Base-by-base conservation (phyloP, 1,284 basidiomycete species). In the Rugosomyces carneus region DNA sequence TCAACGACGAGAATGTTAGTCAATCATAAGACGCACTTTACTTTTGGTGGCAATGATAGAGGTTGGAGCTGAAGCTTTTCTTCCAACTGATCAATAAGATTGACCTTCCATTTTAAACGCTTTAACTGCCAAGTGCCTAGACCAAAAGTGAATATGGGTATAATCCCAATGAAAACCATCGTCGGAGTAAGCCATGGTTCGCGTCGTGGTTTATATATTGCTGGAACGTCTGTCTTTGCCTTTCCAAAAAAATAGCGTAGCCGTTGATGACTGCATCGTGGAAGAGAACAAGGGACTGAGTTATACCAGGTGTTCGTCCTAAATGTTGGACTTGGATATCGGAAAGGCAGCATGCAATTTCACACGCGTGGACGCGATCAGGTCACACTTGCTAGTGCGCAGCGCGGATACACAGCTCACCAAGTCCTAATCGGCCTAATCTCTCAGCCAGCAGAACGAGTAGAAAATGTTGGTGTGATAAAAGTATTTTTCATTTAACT, bases 61-160 rank as follows among this genome's bases (percentile, higher is more conserved):
- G 96, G 89, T 27, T 81, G 79, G 23, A 86, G 76, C 50, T 85
- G 76, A 21, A 98, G 70, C 68, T 98, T 97, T 64, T 90, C 83
- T 60, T 97, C 89, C 36, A 99, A 74, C 60, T 98, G 92, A 54
- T 97, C 91, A 53, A 99, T 97, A 49, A 99, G 74, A 42, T 80
- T 78, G 24, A 97, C 72, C 67, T 99, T 99, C 96, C 96, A 99
- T 61, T 91, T 81, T 36, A 99, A 75, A 34, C 96, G 78, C 57
- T 91, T 78, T 29, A 89, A 68, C 61, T 99, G 95, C 96, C 95
- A 99, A 27, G 85, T 83, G 16, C 95, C 95, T 48, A 99, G 73
- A n/a, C 76, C 86, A 54, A 94, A 92, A 0, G 93, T 93, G 57
- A 96, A 82, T 51, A 98, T 69, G 0, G 95, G 95, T 50, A 97